A percentile compares a stretch with the other conserved stretches of the same genome.
These are phyloP conservation scores for Begonia masoniana DNA, from an alignment of 306 rosid species.

Conservation along the genomic window DNA sequence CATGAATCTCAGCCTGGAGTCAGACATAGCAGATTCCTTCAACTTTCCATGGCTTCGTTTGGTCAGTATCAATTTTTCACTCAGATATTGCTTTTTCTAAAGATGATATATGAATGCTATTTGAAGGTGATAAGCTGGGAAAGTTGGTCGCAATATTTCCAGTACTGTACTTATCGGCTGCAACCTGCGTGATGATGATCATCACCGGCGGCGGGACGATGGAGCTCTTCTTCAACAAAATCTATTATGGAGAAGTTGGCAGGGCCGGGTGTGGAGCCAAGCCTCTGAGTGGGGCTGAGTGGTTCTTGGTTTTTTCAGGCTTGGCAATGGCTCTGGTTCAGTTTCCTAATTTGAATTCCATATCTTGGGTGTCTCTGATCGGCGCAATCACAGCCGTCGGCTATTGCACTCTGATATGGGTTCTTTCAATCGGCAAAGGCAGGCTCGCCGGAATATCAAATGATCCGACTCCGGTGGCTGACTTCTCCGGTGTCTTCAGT, in stretches of 20 bases:
- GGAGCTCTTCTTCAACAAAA: slow-evolving; percentile 19
- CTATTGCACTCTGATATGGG: slow-evolving; percentile 41
- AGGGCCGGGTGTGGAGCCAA: slow-evolving; percentile 14
- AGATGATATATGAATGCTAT: neutral
- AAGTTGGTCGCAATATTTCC: slow-evolving; percentile 47
- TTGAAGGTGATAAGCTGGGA: slow-evolving; percentile 58
- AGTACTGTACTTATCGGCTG: slow-evolving; percentile 62
- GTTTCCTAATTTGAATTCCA: slow-evolving; percentile 47
- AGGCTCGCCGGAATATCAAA: slow-evolving; percentile 22
- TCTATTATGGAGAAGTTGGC: slow-evolving; percentile 7
- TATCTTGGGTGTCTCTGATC: slow-evolving; percentile 32
- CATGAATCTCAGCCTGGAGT: slow-evolving; percentile 52
- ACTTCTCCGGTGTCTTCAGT: slow-evolving; percentile 15
- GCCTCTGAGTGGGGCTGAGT: slow-evolving; percentile 17
- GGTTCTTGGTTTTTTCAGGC: slow-evolving; percentile 44
- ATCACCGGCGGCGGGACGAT: slow-evolving; percentile 62
- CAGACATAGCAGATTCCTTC: slow-evolving; percentile 69
- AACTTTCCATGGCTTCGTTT: slow-evolving; percentile 52
- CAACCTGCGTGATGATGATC: slow-evolving; percentile 63
- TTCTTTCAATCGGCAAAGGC: slow-evolving; percentile 28
- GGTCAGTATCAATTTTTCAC: slow-evolving; percentile 25
- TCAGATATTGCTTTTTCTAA: neutral
- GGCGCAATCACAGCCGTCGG: slow-evolving; percentile 27
- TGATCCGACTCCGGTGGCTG: slow-evolving; percentile 6
- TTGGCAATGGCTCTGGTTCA: slow-evolving; percentile 41